Conservation (phyloP, 2,329 filamentous ascomycete species). For the Parastagonospora nodorum region DNA sequence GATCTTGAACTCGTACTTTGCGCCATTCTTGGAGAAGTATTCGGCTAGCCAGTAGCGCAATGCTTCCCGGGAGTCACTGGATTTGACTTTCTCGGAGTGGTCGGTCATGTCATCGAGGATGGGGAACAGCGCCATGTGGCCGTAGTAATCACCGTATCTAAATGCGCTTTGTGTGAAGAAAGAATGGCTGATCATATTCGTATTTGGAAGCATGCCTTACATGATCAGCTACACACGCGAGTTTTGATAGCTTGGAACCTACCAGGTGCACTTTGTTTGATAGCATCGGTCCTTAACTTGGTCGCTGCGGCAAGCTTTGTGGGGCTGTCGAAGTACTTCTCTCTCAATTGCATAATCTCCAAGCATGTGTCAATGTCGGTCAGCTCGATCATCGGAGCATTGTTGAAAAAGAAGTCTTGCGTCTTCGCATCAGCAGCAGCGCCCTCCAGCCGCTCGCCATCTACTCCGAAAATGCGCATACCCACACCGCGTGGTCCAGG, state of each 20-base stretch:
- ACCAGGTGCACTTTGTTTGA: constrained; percentile 34
- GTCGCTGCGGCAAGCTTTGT: constrained; percentile 19
- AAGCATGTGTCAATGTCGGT: constrained; percentile 38
- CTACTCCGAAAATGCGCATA: constrained; percentile 44
- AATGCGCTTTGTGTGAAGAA: constrained; percentile 41
- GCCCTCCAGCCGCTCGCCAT: constrained; percentile 30
- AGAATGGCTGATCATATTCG: constrained; percentile 43
- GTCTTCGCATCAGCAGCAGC: constrained; percentile 13
- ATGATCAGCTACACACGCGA: neutral
- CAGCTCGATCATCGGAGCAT: constrained; percentile 38
- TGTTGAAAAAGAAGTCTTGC: constrained; percentile 43
- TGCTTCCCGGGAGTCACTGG: constrained; percentile 23
- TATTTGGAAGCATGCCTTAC: constrained; percentile 28
- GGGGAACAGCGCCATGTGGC: constrained; percentile 36
- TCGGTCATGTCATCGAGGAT: constrained; percentile 24
- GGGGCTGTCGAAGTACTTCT: constrained; percentile 33
- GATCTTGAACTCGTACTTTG: constrained; percentile 39
- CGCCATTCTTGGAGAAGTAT: constrained; percentile 20
- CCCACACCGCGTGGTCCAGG: constrained; percentile 43
- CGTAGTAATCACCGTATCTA: constrained; percentile 35
- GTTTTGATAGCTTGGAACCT: constrained; percentile 12
- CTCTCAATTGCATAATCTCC: constrained; percentile 38
- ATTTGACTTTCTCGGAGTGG: constrained; percentile 23
- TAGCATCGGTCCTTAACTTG: constrained; percentile 35
- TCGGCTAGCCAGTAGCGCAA: constrained; percentile 34